Evolutionary conservation across 768 basidiomycete species (phyloP), one percentile per base, ranked within the genome.

Genomic region (Exidia glandulosa): DNA sequence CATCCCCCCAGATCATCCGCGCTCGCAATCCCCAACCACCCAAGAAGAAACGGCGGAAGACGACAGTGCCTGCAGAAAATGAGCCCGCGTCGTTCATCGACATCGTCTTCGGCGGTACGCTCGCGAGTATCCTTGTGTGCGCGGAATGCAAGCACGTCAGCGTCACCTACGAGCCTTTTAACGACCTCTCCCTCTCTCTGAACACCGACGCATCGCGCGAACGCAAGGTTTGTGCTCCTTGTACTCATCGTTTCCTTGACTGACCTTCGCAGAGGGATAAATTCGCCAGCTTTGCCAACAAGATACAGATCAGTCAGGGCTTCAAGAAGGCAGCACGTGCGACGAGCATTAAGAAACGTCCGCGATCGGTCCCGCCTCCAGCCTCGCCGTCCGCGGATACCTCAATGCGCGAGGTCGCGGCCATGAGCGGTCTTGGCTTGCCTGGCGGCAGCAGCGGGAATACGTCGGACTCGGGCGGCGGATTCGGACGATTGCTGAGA

Each of bases 101-200:
- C 72, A 88, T 90, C 76, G 77, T 96, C 59, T 98, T 96, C 66
- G 89, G 90, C 32, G 94, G 94, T 4, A 82, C 84, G 66, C 78
- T 98, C 55, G 86, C 91, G 4, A 90, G 88, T 73, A 86, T 96
- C 68, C 86, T 98, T 56, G 88, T 98, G 2, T 98, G 94, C 70
- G 91, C 94, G 65, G 82, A 83, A 61, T 98, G 94, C 82, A 94
- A 95, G 71, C 84, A 90, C 66, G 83, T 96, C 56, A 63, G 73
- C 67, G 32, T 61, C 64, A 90, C 88, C 4, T 88, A 89, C 68
- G 94, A 98, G 71, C 91, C 93, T 68, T 97, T 96, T 71, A 87
- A 88, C 70, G 94, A 96, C 71, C 86, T 98, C 65, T 92, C 90
- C 57, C 75, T 98, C 33, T 88, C 87, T 71, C 87, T 94, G 70